Evolutionary conservation across 78 protist genomes (phyloP).

Genomic region (Trichosphaerium sp.): DNA sequence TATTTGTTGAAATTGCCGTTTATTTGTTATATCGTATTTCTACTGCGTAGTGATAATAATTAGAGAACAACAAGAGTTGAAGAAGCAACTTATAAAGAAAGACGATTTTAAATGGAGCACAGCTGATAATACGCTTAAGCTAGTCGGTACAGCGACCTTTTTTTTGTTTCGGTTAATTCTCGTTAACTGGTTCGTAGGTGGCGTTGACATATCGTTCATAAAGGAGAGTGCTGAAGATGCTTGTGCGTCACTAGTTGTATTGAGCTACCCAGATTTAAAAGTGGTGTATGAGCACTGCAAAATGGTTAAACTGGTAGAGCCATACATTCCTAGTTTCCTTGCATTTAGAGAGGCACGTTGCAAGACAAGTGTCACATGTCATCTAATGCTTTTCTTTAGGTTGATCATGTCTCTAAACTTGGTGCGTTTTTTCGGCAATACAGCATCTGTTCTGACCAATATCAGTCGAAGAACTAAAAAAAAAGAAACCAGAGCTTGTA

Average conservation of each 20-base stretch:
- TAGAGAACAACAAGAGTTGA: conserved; percentile 31
- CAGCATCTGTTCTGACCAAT: too few relatives aligned
- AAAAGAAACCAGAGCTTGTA: background rate
- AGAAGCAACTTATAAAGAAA: background rate
- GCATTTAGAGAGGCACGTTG: conserved; percentile 41
- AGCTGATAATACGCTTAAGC: background rate
- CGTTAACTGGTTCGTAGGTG: conserved; percentile 24
- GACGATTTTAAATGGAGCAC: conserved; percentile 3
- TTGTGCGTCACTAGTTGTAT: conserved; percentile 30
- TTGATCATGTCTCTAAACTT: too few relatives aligned
- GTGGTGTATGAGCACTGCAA: conserved; percentile 10
- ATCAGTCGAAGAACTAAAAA: conserved; percentile 4
- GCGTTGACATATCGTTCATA: conserved; percentile 44
- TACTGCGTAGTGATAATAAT: background rate
- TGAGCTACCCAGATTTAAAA: conserved; percentile 23
- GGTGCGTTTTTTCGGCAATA: too few relatives aligned
- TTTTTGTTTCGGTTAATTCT: background rate
- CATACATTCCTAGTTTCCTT: conserved; percentile 50
- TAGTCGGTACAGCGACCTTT: background rate
- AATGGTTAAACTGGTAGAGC: conserved; percentile 16
- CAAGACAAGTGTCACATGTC: too few relatives aligned
- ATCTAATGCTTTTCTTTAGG: too few relatives aligned
- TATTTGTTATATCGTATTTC: background rate
- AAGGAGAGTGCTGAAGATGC: conserved; percentile 44
- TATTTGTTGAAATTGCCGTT: too few relatives aligned